These are phyloP conservation scores for Lobosporangium transversale DNA, from an alignment of 192 early-diverging fungal species.

Conservation along the genomic window DNA sequence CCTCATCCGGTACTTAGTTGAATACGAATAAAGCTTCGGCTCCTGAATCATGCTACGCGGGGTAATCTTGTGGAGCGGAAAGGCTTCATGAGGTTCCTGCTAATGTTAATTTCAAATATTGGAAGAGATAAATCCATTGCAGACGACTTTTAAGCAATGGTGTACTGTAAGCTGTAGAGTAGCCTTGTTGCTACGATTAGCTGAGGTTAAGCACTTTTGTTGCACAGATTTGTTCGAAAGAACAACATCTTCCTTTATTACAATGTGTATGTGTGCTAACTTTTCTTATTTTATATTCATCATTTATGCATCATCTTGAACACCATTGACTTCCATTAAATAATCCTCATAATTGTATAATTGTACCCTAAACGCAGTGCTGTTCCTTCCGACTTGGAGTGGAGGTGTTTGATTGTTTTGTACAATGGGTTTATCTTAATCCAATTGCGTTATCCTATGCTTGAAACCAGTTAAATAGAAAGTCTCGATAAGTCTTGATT, in stretches of 20 bases:
- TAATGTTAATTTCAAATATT: no score
- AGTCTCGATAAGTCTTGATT: slow-evolving; percentile 1
- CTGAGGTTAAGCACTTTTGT: no score
- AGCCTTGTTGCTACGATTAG: no score
- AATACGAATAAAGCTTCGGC: no score
- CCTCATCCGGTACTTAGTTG: no score
- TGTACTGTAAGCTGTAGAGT: no score
- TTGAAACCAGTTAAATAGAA: slow-evolving; percentile 1
- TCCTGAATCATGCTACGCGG: no score
- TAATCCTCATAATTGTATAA: slow-evolving; percentile 2
- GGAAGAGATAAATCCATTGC: no score
- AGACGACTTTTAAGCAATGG: no score
- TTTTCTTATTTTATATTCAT: slow-evolving; percentile 2
- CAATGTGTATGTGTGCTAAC: slow-evolving; percentile 1
- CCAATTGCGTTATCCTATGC: neutral
- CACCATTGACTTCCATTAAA: slow-evolving; percentile 1
- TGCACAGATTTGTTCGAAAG: no score
- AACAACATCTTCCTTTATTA: slow-evolving; percentile 2
- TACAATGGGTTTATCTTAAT: slow-evolving; percentile 1
- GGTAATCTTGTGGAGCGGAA: no score
- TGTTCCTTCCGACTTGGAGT: slow-evolving; percentile 1
- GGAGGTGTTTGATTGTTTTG: neutral
- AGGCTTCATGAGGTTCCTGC: no score
- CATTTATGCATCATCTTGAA: slow-evolving; percentile 2
- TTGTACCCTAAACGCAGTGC: slow-evolving; percentile 1